A percentile compares a stretch with the other conserved stretches of the same genome.
Evolutionary conservation across 2,329 filamentous ascomycete genomes (phyloP).

Genomic region (Fusarium nematophilum): DNA sequence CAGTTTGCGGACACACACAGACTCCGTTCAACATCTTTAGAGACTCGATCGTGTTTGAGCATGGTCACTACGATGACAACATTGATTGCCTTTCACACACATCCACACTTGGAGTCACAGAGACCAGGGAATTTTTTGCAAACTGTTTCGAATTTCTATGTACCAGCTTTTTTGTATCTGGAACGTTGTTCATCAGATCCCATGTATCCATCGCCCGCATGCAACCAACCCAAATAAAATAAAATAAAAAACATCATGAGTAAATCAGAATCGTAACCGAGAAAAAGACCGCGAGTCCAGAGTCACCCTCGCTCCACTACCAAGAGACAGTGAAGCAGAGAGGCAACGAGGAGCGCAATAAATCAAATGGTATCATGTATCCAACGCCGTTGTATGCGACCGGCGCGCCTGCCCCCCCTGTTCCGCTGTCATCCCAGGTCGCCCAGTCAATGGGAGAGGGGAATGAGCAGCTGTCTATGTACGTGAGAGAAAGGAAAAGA

Average conservation of each 20-base stretch:
- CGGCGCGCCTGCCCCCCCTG: slow-evolving; percentile 27
- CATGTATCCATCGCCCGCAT: slow-evolving; percentile 22
- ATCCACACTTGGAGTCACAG: too few species aligned
- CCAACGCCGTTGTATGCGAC: slow-evolving; percentile 45
- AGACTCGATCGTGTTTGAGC: background rate
- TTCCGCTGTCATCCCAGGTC: background rate
- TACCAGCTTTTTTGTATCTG: slow-evolving; percentile 21
- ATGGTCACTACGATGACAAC: slow-evolving; percentile 6
- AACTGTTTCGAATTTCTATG: slow-evolving; percentile 30
- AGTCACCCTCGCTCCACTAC: background rate
- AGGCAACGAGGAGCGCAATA: background rate
- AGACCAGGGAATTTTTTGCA: slow-evolving; percentile 9
- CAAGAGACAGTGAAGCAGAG: slow-evolving; percentile 6
- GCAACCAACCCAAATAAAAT: slow-evolving; percentile 26
- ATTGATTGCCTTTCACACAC: slow-evolving; percentile 10
- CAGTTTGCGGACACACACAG: background rate
- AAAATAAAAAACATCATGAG: slow-evolving; percentile 15
- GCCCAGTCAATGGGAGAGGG: slow-evolving; percentile 11
- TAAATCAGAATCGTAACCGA: slow-evolving; percentile 23
- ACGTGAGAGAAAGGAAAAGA: slow-evolving; percentile 25
- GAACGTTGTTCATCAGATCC: slow-evolving; percentile 13
- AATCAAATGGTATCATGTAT: slow-evolving; percentile 44
- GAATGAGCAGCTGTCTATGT: slow-evolving; percentile 28
- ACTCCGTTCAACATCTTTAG: background rate
- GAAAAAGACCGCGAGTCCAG: background rate